Conservation (phyloP, 768 basidiomycete genomes). For the Mycena filopes region DNA sequence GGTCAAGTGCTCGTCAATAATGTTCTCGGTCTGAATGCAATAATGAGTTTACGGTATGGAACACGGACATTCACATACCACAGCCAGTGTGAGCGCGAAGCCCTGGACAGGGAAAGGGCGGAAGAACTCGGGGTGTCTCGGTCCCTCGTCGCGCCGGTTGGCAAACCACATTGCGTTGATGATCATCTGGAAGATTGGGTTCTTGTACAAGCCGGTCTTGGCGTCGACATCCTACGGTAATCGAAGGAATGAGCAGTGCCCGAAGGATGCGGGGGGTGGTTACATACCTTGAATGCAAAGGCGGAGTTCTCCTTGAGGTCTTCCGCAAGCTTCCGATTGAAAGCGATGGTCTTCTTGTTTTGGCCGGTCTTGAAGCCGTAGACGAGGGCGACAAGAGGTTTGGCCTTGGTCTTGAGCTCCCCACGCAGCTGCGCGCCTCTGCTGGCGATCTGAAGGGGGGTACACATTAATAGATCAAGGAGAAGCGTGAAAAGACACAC, state of each 20-base stretch:
- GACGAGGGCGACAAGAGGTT: too few species aligned
- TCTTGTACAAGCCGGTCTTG: constrained; percentile 30
- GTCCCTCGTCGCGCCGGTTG: background rate
- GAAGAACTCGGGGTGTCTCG: background rate
- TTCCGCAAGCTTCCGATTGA: too few species aligned
- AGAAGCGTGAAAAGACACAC: constrained; percentile 5
- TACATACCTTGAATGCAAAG: too few species aligned
- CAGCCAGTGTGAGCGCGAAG: background rate
- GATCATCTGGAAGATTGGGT: constrained; percentile 32
- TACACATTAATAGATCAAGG: background rate
- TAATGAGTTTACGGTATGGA: background rate
- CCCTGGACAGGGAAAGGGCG: background rate
- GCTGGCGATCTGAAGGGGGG: constrained; percentile 30
- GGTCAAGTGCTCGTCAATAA: constrained; percentile 33
- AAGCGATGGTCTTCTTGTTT: too few species aligned
- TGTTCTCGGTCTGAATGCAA: constrained; percentile 28
- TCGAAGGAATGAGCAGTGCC: too few species aligned
- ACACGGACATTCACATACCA: background rate
- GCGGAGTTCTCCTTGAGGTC: too few species aligned
- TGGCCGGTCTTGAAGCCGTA: too few species aligned
- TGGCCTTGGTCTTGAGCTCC: too few species aligned
- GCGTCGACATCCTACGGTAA: constrained; percentile 4
- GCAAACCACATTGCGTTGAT: constrained; percentile 32
- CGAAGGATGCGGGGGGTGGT: too few species aligned
- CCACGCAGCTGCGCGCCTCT: constrained; percentile 1